phyloP scores from a whole-genome alignment of 805 yeast species.

The Pichia eremophila region DNA sequence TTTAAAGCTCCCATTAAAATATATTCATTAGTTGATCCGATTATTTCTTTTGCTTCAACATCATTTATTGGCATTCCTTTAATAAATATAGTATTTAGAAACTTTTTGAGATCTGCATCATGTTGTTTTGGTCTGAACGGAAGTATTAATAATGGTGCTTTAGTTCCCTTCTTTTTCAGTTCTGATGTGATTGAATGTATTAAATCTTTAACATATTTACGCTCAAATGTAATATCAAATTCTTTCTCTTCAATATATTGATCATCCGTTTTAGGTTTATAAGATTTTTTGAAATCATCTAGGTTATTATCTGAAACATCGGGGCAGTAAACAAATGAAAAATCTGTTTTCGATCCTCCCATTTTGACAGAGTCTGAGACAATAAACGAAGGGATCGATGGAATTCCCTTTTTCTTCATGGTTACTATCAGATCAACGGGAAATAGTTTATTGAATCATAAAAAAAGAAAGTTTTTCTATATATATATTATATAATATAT shows the following conservation, averaged over 20 bases:
- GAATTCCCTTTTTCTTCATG: neutral
- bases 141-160: conserved; percentile 63
- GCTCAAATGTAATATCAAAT: conserved; percentile 37
- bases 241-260: conserved; percentile 15
- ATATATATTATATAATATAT: too few relatives aligned
- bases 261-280: conserved; percentile 22
- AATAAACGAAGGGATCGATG: conserved; percentile 1
- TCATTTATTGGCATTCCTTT: conserved; percentile 39
- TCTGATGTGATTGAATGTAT: conserved; percentile 67
- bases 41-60: conserved; percentile 30
- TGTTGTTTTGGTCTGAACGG: conserved; percentile 69
- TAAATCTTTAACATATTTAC: conserved; percentile 57
- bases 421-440: neutral
- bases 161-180: conserved; percentile 58
- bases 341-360: conserved; percentile 1
- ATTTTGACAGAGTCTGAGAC: conserved; percentile 1
- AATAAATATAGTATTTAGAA: conserved; percentile 44
- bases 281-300: conserved; percentile 21
- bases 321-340: conserved; percentile 26
- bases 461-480: too few relatives aligned
- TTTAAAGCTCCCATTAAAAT: conserved; percentile 67
- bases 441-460: too few relatives aligned
- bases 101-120: conserved; percentile 48
- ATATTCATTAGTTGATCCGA: conserved; percentile 51
- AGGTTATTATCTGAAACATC: conserved; percentile 5